These are phyloP conservation scores for Aspergillus neotritici DNA, from an alignment of 2,329 filamentous ascomycete species.

Conservation along the genomic window DNA sequence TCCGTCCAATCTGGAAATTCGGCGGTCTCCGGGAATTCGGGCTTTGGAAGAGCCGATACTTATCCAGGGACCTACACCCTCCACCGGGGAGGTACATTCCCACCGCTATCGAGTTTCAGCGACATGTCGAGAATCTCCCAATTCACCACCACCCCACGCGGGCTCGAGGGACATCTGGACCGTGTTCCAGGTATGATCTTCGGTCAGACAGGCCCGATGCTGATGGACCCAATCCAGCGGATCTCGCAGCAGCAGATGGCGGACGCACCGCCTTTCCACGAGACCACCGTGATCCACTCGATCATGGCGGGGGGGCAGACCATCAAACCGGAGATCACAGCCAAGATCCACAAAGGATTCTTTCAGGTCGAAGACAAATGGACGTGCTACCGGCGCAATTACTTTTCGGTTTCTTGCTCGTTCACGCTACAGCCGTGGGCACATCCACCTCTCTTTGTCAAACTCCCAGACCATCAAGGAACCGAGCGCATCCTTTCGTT, in stretches of 20 bases:
- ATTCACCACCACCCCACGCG: slow-evolving; percentile 30
- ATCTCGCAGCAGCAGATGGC: slow-evolving; percentile 24
- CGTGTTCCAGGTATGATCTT: slow-evolving; percentile 27
- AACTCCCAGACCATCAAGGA: slow-evolving; percentile 36
- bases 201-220: slow-evolving; percentile 19
- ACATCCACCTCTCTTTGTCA: slow-evolving; percentile 53
- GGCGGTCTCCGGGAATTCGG: slow-evolving; percentile 23
- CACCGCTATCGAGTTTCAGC: slow-evolving; percentile 26
- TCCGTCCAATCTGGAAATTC: slow-evolving; percentile 28
- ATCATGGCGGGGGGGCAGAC: slow-evolving; percentile 36
- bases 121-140: slow-evolving; percentile 31
- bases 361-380: slow-evolving; percentile 75
- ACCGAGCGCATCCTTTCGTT: slow-evolving; percentile 63
- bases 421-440: slow-evolving; percentile 64
- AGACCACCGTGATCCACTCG: slow-evolving; percentile 33
- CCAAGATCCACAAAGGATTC: slow-evolving; percentile 83
- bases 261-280: slow-evolving; percentile 41
- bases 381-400: slow-evolving; percentile 90
- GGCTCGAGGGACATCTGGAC: slow-evolving; percentile 28
- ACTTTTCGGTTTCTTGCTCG: slow-evolving; percentile 79
- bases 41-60: slow-evolving; percentile 35
- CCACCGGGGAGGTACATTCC: slow-evolving; percentile 24
- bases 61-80: slow-evolving; percentile 33
- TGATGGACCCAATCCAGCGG: slow-evolving; percentile 24
- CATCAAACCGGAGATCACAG: slow-evolving; percentile 68